Percentiles rank a stretch among this genome's conserved stretches.
Evolutionary conservation across 495 filamentous ascomycete genomes (phyloP).

Genomic region (Acidomyces sp.): DNA sequence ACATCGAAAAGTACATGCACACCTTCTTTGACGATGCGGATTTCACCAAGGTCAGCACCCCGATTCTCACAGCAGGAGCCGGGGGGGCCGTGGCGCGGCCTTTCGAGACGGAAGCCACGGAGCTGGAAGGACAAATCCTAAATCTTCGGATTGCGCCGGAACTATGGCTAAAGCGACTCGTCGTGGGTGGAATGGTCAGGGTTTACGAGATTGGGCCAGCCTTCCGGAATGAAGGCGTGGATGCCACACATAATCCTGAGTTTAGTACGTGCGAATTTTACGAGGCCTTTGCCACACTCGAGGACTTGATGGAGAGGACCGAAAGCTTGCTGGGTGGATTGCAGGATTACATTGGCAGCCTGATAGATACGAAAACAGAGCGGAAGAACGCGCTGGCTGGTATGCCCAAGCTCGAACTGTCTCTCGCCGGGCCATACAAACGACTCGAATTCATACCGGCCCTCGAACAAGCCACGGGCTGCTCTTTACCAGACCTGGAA

Average conservation of each 20-base stretch:
- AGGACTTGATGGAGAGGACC: slow-evolving; percentile 61
- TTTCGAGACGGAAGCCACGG: slow-evolving; percentile 62
- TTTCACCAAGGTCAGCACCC: slow-evolving; percentile 82
- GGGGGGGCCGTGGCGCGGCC: slow-evolving; percentile 77
- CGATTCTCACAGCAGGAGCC: slow-evolving; percentile 62
- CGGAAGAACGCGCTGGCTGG: slow-evolving; percentile 31
- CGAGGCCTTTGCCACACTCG: slow-evolving; percentile 63
- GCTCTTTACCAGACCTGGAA: slow-evolving; percentile 55
- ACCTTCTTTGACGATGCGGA: slow-evolving; percentile 54
- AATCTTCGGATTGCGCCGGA: slow-evolving; percentile 82
- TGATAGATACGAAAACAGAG: not conserved
- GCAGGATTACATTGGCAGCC: not conserved
- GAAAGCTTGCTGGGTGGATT: slow-evolving; percentile 37
- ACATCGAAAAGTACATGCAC: slow-evolving; percentile 60
- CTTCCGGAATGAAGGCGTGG: slow-evolving; percentile 88
- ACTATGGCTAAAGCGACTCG: slow-evolving; percentile 83
- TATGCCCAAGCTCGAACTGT: slow-evolving; percentile 38
- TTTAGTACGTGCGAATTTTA: slow-evolving; percentile 98
- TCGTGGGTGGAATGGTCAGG: slow-evolving; percentile 77
- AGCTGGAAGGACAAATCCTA: slow-evolving; percentile 54
- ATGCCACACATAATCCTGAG: slow-evolving; percentile 89
- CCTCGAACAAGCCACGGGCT: slow-evolving; percentile 44
- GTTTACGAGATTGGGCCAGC: slow-evolving; percentile 89
- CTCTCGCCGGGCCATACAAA: slow-evolving; percentile 49
- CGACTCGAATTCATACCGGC: slow-evolving; percentile 71